Evolutionary conservation across 2,329 filamentous ascomycete species (phyloP).

Genomic region (Xylaria sp.): DNA sequence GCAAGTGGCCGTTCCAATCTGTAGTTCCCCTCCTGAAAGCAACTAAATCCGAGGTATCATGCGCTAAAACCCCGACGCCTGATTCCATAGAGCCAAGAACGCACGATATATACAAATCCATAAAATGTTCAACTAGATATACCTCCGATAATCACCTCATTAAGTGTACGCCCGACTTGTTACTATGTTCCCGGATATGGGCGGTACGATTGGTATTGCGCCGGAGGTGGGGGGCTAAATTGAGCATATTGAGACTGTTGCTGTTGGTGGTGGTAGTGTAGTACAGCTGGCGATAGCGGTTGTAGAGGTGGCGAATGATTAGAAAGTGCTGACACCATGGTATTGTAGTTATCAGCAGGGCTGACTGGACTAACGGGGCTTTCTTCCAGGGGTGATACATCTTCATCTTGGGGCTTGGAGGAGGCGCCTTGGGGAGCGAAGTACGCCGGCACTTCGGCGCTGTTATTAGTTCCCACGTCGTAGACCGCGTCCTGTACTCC

Average conservation of each 20-base stretch:
- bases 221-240: constrained; percentile 37
- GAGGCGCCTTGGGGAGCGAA: constrained; percentile 11
- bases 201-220: constrained; percentile 38
- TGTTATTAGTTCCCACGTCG: constrained; percentile 11
- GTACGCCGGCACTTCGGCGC: constrained; percentile 23
- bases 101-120: constrained; percentile 9
- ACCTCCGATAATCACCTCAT: neutral
- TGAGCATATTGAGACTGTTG: constrained; percentile 37
- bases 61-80: constrained; percentile 28
- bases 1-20: constrained; percentile 14
- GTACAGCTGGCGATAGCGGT: constrained; percentile 25
- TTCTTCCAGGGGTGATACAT: constrained; percentile 30
- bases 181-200: constrained; percentile 35
- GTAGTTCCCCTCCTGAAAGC: constrained; percentile 14
- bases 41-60: constrained; percentile 36
- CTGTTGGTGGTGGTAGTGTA: constrained; percentile 19
- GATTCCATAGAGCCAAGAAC: constrained; percentile 13
- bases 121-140: neutral
- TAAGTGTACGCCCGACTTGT: neutral
- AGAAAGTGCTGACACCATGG: constrained; percentile 34
- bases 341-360: constrained; percentile 31
- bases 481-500: constrained; percentile 21
- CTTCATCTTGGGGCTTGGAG: constrained; percentile 22
- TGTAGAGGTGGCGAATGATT: constrained; percentile 30
- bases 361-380: constrained; percentile 31